phyloP scores from a whole-genome alignment of 2,329 filamentous ascomycete species.

The Sordariomycetes sp. region DNA sequence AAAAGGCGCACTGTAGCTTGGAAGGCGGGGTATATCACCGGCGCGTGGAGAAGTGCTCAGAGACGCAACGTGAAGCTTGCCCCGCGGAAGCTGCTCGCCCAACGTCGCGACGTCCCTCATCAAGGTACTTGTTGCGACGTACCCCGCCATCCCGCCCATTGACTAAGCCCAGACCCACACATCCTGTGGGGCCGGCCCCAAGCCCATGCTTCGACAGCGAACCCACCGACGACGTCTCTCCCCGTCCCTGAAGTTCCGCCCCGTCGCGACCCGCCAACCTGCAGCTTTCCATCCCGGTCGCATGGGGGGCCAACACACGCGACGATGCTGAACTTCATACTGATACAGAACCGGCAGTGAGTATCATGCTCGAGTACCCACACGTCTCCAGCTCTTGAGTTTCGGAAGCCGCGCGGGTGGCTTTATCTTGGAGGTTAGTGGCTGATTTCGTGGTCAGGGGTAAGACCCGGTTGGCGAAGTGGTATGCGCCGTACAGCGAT shows the following conservation, averaged over 20 bases:
- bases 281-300: background rate
- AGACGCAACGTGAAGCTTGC: no score
- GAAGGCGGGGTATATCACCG: no score
- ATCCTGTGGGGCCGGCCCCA: background rate
- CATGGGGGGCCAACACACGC: background rate
- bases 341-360: slow-evolving; percentile 75
- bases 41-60: no score
- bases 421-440: no score
- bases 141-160: background rate
- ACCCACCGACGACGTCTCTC: background rate
- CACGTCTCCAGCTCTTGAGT: no score
- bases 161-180: background rate
- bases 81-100: no score
- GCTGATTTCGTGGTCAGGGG: slow-evolving; percentile 43
- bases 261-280: background rate
- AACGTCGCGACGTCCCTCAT: background rate
- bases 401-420: no score
- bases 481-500: slow-evolving; percentile 97
- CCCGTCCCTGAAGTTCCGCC: background rate
- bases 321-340: slow-evolving; percentile 61
- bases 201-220: background rate
- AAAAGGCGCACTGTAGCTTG: no score
- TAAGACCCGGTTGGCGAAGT: slow-evolving; percentile 96
- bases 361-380: no score
- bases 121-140: no score